Base-by-base conservation (phyloP, 2,329 filamentous ascomycete genomes). In the Monilinia aucupariae region DNA sequence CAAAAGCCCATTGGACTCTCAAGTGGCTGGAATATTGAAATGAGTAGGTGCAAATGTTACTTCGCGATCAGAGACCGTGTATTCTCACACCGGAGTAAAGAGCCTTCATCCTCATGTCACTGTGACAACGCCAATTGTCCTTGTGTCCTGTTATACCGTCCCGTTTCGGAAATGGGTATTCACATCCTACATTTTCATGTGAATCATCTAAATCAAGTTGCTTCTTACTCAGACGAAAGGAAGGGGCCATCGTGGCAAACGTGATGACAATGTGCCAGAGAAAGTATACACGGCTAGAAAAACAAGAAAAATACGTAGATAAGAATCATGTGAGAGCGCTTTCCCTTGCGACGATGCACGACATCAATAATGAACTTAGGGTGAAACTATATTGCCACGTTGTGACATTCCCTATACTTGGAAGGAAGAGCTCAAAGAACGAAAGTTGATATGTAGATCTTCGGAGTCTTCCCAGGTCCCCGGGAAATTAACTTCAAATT, bases 121-220 rank as follows among this genome's bases (percentile, higher is more conserved):
- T 50, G 30, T 30, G 10, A 50, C 45, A 49, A 49, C 43, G 55
- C 55, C 43, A 50, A 50, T 39, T 20, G 45, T 39, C 45, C 43
- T 48, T 59, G 55, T 39, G 34, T 32, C 20, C 54, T 56, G 54
- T 56, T 56, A 56, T 47, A 25, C 41, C 27, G 54, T 20, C 41
- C 43, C n/a, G 9, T 41, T 27, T 25, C 34, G 45, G 37, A 52
- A 50, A 25, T 32, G 4, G 7, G 55, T 34, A 48, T 48, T 49
- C 25, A 25, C 15, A 39, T 41, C 25, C 47, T 43, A 30, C 15
- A 34, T 51, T 43, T n/a, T 22, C 9, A 56, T 49, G 48, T 51
- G 27, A 50, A 52, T 65, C 66, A 48, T 70, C 25, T 34, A 58
- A 47, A 58, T 58, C 30, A 47, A 25, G 27, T 4, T 47, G 39